Evolutionary conservation across 192 early-diverging fungal genomes (phyloP).

Genomic region (Powellomyces hirtus): DNA sequence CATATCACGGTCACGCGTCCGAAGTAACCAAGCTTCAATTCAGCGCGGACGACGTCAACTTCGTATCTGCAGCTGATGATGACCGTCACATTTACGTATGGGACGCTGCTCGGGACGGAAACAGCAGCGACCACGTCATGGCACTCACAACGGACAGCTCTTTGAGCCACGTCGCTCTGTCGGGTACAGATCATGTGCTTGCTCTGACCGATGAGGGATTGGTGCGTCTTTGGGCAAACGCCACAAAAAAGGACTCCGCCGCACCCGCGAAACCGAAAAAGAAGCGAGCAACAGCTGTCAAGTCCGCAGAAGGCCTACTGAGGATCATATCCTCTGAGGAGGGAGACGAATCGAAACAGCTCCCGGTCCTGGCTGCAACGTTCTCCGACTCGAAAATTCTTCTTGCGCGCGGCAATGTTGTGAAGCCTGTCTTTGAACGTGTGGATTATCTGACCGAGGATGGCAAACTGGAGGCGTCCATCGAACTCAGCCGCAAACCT

Average conservation of each 20-base stretch:
- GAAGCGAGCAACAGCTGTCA: neutral
- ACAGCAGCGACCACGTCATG: neutral
- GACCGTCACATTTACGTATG: constrained; percentile 44
- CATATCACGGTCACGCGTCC: constrained; percentile 40
- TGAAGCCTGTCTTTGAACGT: constrained; percentile 42
- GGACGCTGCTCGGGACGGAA: constrained; percentile 18
- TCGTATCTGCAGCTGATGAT: constrained; percentile 33
- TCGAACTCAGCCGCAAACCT: constrained; percentile 10
- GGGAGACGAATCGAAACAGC: neutral
- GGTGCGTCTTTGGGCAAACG: constrained; percentile 30
- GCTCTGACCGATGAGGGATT: constrained; percentile 40
- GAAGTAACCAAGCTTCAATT: constrained; percentile 19
- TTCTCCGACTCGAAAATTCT: constrained; percentile 27
- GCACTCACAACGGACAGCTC: constrained; percentile 29
- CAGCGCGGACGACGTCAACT: constrained; percentile 3
- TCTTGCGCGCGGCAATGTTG: constrained; percentile 31
- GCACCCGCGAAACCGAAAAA: constrained; percentile 21
- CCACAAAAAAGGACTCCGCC: neutral
- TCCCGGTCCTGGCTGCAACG: constrained; percentile 30
- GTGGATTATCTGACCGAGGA: constrained; percentile 28
- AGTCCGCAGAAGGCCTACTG: neutral
- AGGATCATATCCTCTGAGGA: constrained; percentile 6
- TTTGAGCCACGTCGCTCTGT: constrained; percentile 10
- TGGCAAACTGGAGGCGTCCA: neutral
- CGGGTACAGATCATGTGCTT: constrained; percentile 20